phyloP scores from a whole-genome alignment of 805 yeast species.

The Monosporozyma unispora region DNA sequence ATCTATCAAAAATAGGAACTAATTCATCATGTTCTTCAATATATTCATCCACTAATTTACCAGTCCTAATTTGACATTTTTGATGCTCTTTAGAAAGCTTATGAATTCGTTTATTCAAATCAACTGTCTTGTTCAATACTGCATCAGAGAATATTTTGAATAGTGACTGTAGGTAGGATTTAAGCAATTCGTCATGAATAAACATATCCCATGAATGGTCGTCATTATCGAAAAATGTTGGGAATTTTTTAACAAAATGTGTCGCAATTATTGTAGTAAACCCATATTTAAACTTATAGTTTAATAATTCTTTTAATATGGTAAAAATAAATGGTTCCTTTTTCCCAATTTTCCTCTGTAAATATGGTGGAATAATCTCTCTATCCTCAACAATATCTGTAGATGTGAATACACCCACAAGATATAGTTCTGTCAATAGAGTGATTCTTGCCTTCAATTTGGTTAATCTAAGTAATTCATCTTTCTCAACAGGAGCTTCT shows the following conservation, averaged over 20 bases:
- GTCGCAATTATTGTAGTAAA: constrained; percentile 34
- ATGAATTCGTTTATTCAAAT: constrained; percentile 31
- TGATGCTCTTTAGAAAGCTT: constrained; percentile 35
- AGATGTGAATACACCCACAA: constrained; percentile 47
- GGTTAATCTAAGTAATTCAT: constrained; percentile 33
- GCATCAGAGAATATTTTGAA: constrained; percentile 38
- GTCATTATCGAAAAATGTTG: constrained; percentile 27
- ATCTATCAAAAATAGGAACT: constrained; percentile 35
- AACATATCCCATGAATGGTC: constrained; percentile 21
- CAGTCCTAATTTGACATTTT: constrained; percentile 57
- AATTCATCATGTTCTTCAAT: constrained; percentile 30
- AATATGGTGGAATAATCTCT: constrained; percentile 37
- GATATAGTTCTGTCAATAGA: constrained; percentile 47
- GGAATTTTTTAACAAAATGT: constrained; percentile 42
- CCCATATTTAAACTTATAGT: constrained; percentile 33
- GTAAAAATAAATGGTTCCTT: constrained; percentile 35
- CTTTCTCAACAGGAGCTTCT: constrained; percentile 31
- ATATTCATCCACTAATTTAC: constrained; percentile 39
- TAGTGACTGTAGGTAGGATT: constrained; percentile 28
- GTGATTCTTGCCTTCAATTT: constrained; percentile 42
- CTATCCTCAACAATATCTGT: constrained; percentile 34
- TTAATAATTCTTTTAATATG: constrained; percentile 38
- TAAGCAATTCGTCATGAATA: constrained; percentile 22
- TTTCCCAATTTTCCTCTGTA: constrained; percentile 29
- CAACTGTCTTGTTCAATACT: constrained; percentile 31